Evolutionary conservation across 1,139 yeast species (phyloP), one percentile per base, ranked within the genome.

Genomic region (Yamadazyma conglobata): DNA sequence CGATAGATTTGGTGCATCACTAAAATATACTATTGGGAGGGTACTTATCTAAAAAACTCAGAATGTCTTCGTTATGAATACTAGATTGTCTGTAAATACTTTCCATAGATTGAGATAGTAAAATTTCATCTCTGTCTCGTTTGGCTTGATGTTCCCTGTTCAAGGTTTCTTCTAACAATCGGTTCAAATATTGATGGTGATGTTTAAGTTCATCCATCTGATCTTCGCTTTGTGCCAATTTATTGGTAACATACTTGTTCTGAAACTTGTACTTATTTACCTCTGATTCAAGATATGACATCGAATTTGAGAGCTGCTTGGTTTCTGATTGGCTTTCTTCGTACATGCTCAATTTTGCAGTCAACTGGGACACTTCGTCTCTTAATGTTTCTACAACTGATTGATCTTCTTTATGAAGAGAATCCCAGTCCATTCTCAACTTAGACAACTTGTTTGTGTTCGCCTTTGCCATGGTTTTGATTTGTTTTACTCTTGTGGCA

Each of bases 401-500:
- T 28, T 52, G 51, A 24, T 60, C 64, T n/a, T 38, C 22, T 13
- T 42, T 46, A 28, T 50, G 51, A 20, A 49, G 46, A 22, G 54
- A 52, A n/a, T 50, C 50, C 66, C 67, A 61, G 35, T 61, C 58
- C 16, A 58, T 50, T 2, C 59, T 54, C 5, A 51, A 42, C 4
- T 48, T 40, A 3, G 55, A 39, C n/a, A 65, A 44, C 33, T 58
- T 59, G n/a, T 60, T 54, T 32, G 58, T 52, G 43, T 65, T 64
- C 3, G 69, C 66, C 23, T 46, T 68, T 0, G 89, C 93, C 10
- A 62, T 56, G 12, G 87, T 80, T 38, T 71, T 70, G 42, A 84
- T 83, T 43, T 67, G 68, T 48, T 83, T 82, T 3, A 86, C 91
- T 37, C 81, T 76, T 24, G 77, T 79, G 1, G 93, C 93, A 48